Evolutionary conservation across 345 rosid genomes (phyloP).

Genomic region (Eucalyptus regnans): DNA sequence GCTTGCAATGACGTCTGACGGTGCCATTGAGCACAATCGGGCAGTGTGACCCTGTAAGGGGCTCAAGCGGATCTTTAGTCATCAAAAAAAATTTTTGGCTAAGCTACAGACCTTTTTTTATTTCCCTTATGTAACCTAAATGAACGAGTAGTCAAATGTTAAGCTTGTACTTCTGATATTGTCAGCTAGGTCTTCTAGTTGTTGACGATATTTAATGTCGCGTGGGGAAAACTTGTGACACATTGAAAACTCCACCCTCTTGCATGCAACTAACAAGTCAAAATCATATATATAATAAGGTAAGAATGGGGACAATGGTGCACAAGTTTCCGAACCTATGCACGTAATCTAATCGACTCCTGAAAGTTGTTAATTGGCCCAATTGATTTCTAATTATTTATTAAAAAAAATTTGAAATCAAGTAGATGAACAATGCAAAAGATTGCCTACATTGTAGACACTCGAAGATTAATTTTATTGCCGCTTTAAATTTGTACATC

Average conservation of each 20-base stretch:
- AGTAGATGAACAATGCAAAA: neutral
- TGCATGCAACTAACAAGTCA: neutral
- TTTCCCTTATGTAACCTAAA: neutral
- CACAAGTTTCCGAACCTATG: neutral
- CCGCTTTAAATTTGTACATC: neutral
- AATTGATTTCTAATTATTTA: neutral
- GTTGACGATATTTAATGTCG: neutral
- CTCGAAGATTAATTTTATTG: neutral
- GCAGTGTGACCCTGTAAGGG: no score
- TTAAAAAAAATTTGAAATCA: neutral
- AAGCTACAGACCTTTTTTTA: neutral
- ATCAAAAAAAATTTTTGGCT: neutral
- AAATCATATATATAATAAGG: neutral
- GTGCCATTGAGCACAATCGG: no score
- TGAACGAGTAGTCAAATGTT: neutral
- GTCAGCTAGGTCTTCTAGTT: neutral
- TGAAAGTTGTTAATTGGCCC: neutral
- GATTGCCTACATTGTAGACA: neutral
- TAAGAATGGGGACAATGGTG: neutral
- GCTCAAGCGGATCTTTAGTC: no score
- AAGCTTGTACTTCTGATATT: neutral
- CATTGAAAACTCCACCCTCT: neutral
- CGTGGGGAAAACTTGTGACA: neutral
- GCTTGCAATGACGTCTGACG: no score
- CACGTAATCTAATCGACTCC: neutral